These are phyloP conservation scores for Protostelium mycophagum DNA, from an alignment of 78 protist species.

Conservation along the genomic window DNA sequence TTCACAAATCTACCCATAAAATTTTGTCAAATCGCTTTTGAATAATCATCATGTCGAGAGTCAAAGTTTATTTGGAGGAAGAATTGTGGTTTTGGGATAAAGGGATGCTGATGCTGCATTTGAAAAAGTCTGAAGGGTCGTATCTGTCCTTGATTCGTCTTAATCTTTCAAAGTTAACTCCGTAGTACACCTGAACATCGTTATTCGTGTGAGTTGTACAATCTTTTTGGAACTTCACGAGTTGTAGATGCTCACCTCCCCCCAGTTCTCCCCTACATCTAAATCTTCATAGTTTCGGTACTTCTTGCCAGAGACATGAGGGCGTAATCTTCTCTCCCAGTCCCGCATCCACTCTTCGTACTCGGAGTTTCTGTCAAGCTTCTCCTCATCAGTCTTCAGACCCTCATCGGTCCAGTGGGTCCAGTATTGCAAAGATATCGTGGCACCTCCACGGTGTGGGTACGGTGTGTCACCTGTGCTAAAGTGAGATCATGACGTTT, in stretches of 20 bases:
- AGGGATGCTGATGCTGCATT: neutral
- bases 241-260: neutral
- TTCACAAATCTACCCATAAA: no score
- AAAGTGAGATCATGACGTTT: neutral
- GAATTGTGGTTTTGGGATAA: neutral
- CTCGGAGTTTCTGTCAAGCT: neutral
- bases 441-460: neutral
- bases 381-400: neutral
- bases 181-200: neutral
- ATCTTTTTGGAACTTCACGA: no score
- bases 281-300: neutral
- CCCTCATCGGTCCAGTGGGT: neutral
- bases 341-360: neutral
- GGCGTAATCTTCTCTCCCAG: neutral
- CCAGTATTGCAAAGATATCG: neutral
- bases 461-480: neutral
- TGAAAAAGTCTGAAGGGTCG: neutral
- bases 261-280: neutral
- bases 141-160: neutral
- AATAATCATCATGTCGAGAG: neutral
- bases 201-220: no score
- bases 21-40: neutral
- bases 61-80: neutral
- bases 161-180: neutral
- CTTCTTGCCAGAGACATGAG: neutral